Base-by-base conservation (phyloP, 768 basidiomycete species). In the Lyophyllum shimeji region DNA sequence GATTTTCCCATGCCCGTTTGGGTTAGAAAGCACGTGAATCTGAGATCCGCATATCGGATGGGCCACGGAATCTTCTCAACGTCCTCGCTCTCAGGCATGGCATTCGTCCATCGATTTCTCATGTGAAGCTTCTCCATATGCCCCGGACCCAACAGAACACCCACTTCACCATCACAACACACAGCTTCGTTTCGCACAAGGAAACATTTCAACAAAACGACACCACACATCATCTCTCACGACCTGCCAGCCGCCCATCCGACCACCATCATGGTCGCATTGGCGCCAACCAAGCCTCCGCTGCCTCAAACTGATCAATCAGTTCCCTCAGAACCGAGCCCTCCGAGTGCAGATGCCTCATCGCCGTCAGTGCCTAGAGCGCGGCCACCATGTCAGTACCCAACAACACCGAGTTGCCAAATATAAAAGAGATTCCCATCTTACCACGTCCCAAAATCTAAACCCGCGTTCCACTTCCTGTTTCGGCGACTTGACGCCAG, bases 381-480 rank as follows among this genome's bases (percentile, higher is more conserved):
- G 25, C n/a, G 50, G 48, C 55, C 62, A 29, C 27, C 21, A 46
- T 39, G 34, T 56, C 52, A 56, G 52, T 25, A n/a, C 50, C 39
- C 37, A 39, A 37, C 23, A 40, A 33, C 46, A 37, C 23, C 13
- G 31, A 33, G 17, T 24, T 20, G 39, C 33, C 40, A 43, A 48
- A 53, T 48, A 62, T 55, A 21, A 48, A 52, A 12, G 15, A 11
- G 15, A 37, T 37, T 37, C 46, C 55, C 48, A 53, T 84, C 94
- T 75, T 68, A 97, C 95, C 72, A 95, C 82, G 69, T 98, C 94
- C 96, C 96, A 99, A 80, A 98, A 99, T 66, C 96, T 80, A 80
- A 99, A 98, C 6, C 96, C 96, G 48, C 96, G 77, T 72, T 97
- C 94, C 56, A 99, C 90, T 79, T 98, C 96, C 58, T 76, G 76